phyloP scores from a whole-genome alignment of 2,329 filamentous ascomycete genomes.

The Monosporascus cannonballus region DNA sequence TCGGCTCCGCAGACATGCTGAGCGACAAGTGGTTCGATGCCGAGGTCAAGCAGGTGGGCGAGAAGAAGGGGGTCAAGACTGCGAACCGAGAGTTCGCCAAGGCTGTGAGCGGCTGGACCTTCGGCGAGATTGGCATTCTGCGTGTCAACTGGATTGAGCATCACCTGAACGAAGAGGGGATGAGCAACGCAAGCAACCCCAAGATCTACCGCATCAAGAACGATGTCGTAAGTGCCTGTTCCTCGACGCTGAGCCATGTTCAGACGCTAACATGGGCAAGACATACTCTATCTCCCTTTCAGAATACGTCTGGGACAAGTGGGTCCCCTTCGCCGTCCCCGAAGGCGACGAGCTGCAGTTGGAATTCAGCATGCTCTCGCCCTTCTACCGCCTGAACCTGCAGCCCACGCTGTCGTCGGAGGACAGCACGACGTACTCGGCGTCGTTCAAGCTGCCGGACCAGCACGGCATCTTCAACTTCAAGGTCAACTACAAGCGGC shows the following conservation, averaged over 20 bases:
- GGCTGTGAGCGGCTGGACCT: slow-evolving; percentile 87
- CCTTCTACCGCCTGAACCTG: slow-evolving; percentile 85
- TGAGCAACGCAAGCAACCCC: slow-evolving; percentile 64
- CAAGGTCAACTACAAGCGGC: slow-evolving; percentile 92
- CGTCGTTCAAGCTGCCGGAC: slow-evolving; percentile 78
- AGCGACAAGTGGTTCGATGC: slow-evolving; percentile 85
- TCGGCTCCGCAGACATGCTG: slow-evolving; percentile 82
- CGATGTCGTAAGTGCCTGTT: slow-evolving; percentile 68
- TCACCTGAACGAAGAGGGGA: slow-evolving; percentile 52
- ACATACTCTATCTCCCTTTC: slow-evolving; percentile 84
- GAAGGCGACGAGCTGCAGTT: slow-evolving; percentile 74
- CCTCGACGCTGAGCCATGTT: not conserved
- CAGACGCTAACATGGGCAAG: slow-evolving; percentile 37
- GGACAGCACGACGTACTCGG: slow-evolving; percentile 67
- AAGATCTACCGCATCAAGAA: slow-evolving; percentile 93
- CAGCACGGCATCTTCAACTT: slow-evolving; percentile 99
- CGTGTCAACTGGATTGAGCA: slow-evolving; percentile 81
- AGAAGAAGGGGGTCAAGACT: slow-evolving; percentile 50
- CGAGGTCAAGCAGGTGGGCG: slow-evolving; percentile 58
- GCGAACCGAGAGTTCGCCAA: slow-evolving; percentile 82
- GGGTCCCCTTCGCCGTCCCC: slow-evolving; percentile 66
- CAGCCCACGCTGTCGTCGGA: slow-evolving; percentile 48
- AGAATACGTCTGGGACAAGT: slow-evolving; percentile 72
- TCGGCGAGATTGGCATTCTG: slow-evolving; percentile 87
- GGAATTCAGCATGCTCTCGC: slow-evolving; percentile 97